phyloP scores from a whole-genome alignment of 139 green algal genomes.

The Tetraselmis striata region DNA sequence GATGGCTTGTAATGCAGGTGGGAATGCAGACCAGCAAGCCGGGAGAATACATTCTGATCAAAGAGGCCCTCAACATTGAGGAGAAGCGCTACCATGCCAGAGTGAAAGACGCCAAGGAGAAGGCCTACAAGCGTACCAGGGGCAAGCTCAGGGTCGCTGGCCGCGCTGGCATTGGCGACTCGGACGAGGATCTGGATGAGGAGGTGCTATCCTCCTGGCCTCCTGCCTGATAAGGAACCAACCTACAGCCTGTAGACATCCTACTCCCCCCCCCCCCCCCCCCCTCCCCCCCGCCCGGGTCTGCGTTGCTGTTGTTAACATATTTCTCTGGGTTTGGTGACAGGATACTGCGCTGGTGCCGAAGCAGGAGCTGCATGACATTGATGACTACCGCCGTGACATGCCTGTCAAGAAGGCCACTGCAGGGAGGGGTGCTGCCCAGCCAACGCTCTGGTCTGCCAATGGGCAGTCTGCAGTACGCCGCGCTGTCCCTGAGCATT shows the following conservation, averaged over 20 bases:
- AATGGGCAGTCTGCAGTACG: too few relatives aligned
- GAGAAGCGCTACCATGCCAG: neutral
- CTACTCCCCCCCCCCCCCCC: too few relatives aligned
- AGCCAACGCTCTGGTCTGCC: neutral
- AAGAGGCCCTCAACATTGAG: neutral
- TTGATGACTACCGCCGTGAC: neutral
- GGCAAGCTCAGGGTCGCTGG: neutral
- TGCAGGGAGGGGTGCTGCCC: neutral
- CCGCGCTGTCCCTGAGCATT: too few relatives aligned
- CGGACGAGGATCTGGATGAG: neutral
- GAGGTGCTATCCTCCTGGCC: too few relatives aligned
- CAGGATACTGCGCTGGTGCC: neutral
- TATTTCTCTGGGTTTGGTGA: too few relatives aligned
- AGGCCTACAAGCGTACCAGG: neutral
- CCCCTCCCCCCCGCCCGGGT: too few relatives aligned
- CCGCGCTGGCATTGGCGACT: neutral
- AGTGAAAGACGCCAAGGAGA: neutral
- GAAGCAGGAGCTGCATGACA: neutral
- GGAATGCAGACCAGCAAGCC: neutral
- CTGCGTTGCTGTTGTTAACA: too few relatives aligned
- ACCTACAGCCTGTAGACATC: too few relatives aligned
- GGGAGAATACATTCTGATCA: neutral
- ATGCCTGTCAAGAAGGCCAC: neutral
- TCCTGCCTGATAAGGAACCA: too few relatives aligned
- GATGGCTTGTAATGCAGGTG: neutral